Conservation (phyloP, 768 basidiomycete genomes). For the Calocybe gangraenosa region DNA sequence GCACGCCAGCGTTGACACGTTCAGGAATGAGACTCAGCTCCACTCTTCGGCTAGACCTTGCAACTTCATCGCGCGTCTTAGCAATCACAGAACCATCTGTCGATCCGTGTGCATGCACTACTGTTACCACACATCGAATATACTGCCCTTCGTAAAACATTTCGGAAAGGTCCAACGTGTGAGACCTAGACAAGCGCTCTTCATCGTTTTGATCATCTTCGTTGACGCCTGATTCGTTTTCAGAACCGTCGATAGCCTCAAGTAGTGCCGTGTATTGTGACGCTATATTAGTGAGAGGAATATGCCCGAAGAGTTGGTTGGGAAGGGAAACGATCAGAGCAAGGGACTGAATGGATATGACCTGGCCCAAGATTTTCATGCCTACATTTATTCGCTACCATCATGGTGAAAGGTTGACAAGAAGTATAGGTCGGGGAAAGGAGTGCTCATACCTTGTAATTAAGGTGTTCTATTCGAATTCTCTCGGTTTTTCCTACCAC, state of each 20-base stretch:
- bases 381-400: constrained; percentile 73
- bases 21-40: constrained; percentile 84
- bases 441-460: constrained; percentile 69
- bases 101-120: constrained; percentile 63
- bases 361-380: constrained; percentile 86
- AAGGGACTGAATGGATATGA: constrained; percentile 82
- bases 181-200: constrained; percentile 27
- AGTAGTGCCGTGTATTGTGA: constrained; percentile 69
- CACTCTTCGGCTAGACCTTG: constrained; percentile 68
- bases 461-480: constrained; percentile 84
- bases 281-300: constrained; percentile 92
- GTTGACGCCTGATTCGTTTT: constrained; percentile 39
- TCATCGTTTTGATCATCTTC: constrained; percentile 51
- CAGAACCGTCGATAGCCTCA: constrained; percentile 56
- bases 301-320: constrained; percentile 88
- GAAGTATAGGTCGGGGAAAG: background rate
- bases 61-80: constrained; percentile 63
- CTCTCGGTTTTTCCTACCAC: constrained; percentile 46
- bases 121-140: constrained; percentile 71
- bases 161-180: constrained; percentile 64
- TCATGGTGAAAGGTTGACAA: background rate
- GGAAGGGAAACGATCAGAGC: constrained; percentile 93
- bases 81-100: constrained; percentile 53
- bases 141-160: constrained; percentile 87
- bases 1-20: constrained; percentile 77